phyloP scores from a whole-genome alignment of 768 basidiomycete species.

The Pisolithus albus region DNA sequence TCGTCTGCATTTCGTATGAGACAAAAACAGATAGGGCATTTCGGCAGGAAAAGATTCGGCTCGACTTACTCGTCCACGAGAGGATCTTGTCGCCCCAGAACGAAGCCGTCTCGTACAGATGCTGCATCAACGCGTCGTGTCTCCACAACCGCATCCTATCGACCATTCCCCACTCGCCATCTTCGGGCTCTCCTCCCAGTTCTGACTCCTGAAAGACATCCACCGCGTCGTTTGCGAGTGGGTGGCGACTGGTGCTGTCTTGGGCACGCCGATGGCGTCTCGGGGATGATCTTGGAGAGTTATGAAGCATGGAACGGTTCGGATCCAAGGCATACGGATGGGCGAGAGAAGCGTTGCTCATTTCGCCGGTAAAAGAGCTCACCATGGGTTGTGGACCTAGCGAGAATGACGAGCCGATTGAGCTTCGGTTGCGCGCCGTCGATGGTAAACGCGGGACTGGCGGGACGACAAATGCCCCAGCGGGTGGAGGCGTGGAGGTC shows the following conservation, averaged over 20 bases:
- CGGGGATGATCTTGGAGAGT: conserved; percentile 69
- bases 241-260: conserved; percentile 52
- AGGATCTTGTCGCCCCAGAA: conserved; percentile 99
- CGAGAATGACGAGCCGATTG: conserved; percentile 76
- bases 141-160: conserved; percentile 96
- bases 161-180: conserved; percentile 77
- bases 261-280: conserved; percentile 49
- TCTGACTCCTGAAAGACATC: conserved; percentile 70
- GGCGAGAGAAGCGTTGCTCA: conserved; percentile 50
- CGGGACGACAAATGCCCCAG: conserved; percentile 36
- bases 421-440: conserved; percentile 54
- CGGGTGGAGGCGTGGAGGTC: conserved; percentile 46
- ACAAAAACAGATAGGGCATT: neutral
- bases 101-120: conserved; percentile 92
- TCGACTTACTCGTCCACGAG: conserved; percentile 82
- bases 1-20: conserved; percentile 50
- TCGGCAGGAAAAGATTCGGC: conserved; percentile 10
- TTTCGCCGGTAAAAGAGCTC: conserved; percentile 62
- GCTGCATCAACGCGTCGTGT: conserved; percentile 97
- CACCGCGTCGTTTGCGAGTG: conserved; percentile 68
- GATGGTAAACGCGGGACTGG: conserved; percentile 47
- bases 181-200: conserved; percentile 54
- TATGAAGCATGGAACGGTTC: conserved; percentile 68
- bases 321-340: conserved; percentile 66
- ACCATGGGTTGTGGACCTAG: conserved; percentile 75